Conservation (phyloP, 495 filamentous ascomycete species). For the Podospora conica region DNA sequence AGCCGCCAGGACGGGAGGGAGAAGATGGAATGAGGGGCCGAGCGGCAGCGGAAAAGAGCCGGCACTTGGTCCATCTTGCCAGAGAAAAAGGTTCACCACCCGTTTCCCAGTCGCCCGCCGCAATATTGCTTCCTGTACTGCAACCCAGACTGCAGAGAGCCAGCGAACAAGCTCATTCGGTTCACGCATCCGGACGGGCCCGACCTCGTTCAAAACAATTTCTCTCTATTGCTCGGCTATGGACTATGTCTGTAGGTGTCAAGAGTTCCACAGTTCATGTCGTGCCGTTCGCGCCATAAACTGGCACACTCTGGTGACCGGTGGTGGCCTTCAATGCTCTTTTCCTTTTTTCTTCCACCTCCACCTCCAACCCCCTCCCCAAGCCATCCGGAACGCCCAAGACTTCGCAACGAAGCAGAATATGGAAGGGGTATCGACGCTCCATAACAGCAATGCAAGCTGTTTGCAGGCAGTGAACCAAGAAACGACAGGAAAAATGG, state of each 20-base stretch:
- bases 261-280: background rate
- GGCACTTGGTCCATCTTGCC: background rate
- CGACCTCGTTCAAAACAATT: background rate
- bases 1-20: background rate
- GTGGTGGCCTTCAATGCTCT: background rate
- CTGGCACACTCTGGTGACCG: background rate
- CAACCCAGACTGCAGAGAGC: background rate
- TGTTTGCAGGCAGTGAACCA: conserved; percentile 3
- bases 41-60: background rate
- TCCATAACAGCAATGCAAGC: conserved; percentile 4
- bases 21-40: background rate
- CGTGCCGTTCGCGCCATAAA: background rate
- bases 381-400: background rate
- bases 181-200: background rate
- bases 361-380: background rate
- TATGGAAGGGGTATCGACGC: conserved; percentile 16
- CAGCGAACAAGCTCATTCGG: background rate
- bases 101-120: background rate
- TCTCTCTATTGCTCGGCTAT: background rate
- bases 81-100: too few relatives aligned
- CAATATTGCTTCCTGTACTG: background rate
- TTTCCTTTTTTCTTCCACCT: background rate
- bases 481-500: background rate
- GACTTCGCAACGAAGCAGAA: background rate
- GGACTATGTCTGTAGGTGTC: background rate